Conservation (phyloP, 768 basidiomycete species). For the Lactifluus subvellereus region DNA sequence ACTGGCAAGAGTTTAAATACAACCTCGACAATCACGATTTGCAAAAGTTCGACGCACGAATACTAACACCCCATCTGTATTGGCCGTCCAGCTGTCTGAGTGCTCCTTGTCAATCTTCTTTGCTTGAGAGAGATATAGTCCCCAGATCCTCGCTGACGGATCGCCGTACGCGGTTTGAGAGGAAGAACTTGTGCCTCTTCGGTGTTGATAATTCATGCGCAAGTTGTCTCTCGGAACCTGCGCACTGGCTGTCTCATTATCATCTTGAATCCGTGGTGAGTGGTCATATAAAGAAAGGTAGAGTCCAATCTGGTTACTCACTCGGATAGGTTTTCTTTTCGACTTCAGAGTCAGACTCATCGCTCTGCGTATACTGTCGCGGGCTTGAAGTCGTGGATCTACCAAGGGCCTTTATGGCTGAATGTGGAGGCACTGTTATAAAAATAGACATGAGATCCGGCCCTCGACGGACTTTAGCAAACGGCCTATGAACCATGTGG, state of each 20-base stretch:
- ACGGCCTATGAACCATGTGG: background rate
- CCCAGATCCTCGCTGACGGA: background rate
- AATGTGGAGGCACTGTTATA: background rate
- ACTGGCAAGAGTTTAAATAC: background rate
- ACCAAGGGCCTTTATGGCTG: background rate
- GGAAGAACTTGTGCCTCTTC: background rate
- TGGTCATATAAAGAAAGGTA: background rate
- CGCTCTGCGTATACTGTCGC: background rate
- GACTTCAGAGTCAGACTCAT: background rate
- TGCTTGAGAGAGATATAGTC: background rate
- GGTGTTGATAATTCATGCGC: background rate
- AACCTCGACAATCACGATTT: background rate
- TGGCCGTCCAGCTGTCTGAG: background rate
- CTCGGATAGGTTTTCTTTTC: slow-evolving; percentile 5
- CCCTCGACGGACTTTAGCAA: background rate
- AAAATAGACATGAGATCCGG: background rate
- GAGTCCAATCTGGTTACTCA: background rate
- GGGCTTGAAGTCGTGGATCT: background rate
- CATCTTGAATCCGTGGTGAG: slow-evolving; percentile 1
- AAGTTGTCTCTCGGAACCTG: background rate
- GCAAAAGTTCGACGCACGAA: background rate
- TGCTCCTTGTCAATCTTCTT: background rate
- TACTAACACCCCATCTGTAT: background rate
- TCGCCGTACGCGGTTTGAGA: background rate
- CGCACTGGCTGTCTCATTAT: background rate